Percentiles rank a stretch among this genome's conserved stretches.
phyloP scores from a whole-genome alignment of 768 basidiomycete genomes.

The Paxillus involutus region DNA sequence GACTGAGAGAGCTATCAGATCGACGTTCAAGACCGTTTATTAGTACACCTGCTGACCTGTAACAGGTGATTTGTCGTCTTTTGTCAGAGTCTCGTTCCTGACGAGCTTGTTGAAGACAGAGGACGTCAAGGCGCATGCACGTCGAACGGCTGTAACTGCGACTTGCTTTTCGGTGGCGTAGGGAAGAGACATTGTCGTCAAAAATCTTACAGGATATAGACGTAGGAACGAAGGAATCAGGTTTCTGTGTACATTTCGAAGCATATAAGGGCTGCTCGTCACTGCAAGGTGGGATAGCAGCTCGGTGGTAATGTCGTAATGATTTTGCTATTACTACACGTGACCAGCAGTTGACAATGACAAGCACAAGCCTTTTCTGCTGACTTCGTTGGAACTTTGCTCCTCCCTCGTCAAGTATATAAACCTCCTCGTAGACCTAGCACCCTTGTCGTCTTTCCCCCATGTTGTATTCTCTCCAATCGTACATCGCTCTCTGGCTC shows the following conservation, averaged over 20 bases:
- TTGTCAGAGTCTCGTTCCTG: slow-evolving; percentile 82
- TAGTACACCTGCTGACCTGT: slow-evolving; percentile 52
- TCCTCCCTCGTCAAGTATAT: no score
- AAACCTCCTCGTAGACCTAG: no score
- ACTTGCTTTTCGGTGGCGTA: slow-evolving; percentile 74
- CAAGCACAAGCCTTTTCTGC: no score
- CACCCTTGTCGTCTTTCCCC: no score
- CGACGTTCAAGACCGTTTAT: background rate
- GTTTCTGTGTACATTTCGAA: slow-evolving; percentile 12
- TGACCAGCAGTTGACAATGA: background rate
- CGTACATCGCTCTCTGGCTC: no score
- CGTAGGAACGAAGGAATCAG: slow-evolving; percentile 1
- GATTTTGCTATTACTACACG: background rate
- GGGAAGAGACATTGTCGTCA: slow-evolving; percentile 47
- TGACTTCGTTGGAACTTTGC: no score
- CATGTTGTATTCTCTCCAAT: no score
- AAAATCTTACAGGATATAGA: background rate
- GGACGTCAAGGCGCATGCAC: slow-evolving; percentile 82
- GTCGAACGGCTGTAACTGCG: slow-evolving; percentile 82
- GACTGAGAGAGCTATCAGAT: slow-evolving; percentile 45
- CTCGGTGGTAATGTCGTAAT: background rate
- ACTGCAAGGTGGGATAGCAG: background rate
- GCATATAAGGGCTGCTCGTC: slow-evolving; percentile 4
- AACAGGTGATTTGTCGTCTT: slow-evolving; percentile 90
- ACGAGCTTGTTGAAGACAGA: slow-evolving; percentile 86